phyloP scores from a whole-genome alignment of 345 rosid genomes.

The Pugionium dolabratum region DNA sequence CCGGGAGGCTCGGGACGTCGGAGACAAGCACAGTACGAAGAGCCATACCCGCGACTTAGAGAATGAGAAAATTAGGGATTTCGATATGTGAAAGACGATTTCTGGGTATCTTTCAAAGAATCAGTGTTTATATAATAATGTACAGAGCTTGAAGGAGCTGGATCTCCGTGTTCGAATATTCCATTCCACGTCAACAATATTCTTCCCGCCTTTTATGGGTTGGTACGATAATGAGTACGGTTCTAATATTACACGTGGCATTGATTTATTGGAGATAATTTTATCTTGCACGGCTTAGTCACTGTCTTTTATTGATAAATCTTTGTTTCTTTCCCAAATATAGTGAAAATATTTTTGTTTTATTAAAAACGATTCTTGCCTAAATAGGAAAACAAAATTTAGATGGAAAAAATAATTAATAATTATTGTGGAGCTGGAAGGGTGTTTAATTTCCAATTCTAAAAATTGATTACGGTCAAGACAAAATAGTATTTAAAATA shows the following conservation, averaged over 20 bases:
- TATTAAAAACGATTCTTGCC: slow-evolving; percentile 15
- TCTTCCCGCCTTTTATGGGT: slow-evolving; percentile 38
- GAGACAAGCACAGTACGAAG: slow-evolving; percentile 83
- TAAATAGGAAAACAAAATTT: background rate
- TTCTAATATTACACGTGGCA: slow-evolving; percentile 30
- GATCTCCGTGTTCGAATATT: slow-evolving; percentile 42
- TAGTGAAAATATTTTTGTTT: slow-evolving; percentile 2
- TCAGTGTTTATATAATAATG: slow-evolving; percentile 2
- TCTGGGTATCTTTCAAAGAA: background rate
- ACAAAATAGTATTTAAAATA: background rate
- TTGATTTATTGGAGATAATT: slow-evolving; percentile 31
- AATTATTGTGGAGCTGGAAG: background rate
- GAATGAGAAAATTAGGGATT: slow-evolving; percentile 20
- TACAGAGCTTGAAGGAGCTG: slow-evolving; percentile 16
- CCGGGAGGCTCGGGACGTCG: slow-evolving; percentile 72
- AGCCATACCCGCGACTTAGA: slow-evolving; percentile 49
- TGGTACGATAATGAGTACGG: slow-evolving; percentile 29
- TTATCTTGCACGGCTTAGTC: slow-evolving; percentile 19
- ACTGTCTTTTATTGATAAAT: background rate
- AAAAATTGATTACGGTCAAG: background rate
- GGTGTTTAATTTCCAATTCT: background rate
- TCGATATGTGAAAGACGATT: slow-evolving; percentile 1
- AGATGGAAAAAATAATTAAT: background rate
- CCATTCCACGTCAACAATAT: slow-evolving; percentile 37
- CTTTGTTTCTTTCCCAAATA: background rate